Evolutionary conservation across 352 stramenopile genomes (phyloP).

Genomic region (Pythium apleroticum): DNA sequence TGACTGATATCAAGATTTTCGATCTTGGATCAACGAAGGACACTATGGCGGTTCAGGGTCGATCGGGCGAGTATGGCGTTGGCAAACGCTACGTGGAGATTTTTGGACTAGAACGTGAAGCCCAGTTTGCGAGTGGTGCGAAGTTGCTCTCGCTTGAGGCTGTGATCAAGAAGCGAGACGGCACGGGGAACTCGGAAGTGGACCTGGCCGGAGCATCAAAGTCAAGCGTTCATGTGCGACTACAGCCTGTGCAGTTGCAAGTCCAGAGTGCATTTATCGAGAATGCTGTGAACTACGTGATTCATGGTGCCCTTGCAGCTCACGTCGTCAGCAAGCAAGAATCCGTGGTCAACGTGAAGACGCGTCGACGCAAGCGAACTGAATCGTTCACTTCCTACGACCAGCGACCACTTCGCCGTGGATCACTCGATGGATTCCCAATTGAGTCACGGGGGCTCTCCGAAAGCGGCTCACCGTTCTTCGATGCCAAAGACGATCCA

Average conservation of each 20-base stretch:
- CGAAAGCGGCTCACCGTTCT: slow-evolving; percentile 49
- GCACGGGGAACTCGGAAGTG: background rate
- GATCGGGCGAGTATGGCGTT: slow-evolving; percentile 5
- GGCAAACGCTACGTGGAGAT: slow-evolving; percentile 48
- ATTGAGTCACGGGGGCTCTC: slow-evolving; percentile 7
- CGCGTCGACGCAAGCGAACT: slow-evolving; percentile 10
- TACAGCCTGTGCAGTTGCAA: slow-evolving; percentile 59
- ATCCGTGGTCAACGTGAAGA: background rate
- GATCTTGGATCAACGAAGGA: slow-evolving; percentile 48
- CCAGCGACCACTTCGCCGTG: slow-evolving; percentile 5
- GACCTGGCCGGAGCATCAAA: slow-evolving; percentile 13
- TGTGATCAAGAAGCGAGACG: slow-evolving; percentile 11
- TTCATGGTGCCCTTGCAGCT: slow-evolving; percentile 53
- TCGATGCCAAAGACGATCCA: slow-evolving; percentile 53
- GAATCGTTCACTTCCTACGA: slow-evolving; percentile 23
- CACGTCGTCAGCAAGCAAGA: slow-evolving; percentile 38
- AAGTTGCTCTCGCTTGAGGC: slow-evolving; percentile 52
- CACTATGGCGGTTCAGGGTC: slow-evolving; percentile 1
- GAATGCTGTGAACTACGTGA: slow-evolving; percentile 48
- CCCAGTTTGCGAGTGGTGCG: background rate
- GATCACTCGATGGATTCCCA: background rate
- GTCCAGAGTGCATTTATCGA: slow-evolving; percentile 66
- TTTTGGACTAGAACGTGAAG: slow-evolving; percentile 45
- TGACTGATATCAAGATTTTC: slow-evolving; percentile 75
- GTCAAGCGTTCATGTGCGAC: slow-evolving; percentile 38